Evolutionary conservation across 306 rosid species (phyloP).

Genomic region (Prinsepia uniflora): DNA sequence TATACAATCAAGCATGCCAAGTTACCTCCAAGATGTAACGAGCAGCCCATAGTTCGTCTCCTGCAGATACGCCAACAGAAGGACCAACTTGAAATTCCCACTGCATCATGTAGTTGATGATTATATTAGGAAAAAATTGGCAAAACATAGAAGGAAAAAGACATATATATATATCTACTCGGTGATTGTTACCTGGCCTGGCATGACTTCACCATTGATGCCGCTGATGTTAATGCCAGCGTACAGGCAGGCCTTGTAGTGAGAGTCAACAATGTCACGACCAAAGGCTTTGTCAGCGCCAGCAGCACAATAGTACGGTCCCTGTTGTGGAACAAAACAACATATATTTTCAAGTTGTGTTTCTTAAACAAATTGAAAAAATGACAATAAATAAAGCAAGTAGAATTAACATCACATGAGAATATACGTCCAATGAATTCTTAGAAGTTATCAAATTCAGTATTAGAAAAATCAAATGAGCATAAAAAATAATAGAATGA

Average conservation of each 20-base stretch:
- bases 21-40: conserved; percentile 84
- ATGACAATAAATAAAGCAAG: neutral
- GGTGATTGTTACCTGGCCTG: conserved; percentile 56
- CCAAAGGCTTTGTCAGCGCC: conserved; percentile 92
- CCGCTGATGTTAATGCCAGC: conserved; percentile 91
- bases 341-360: neutral
- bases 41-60: conserved; percentile 81
- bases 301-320: conserved; percentile 79
- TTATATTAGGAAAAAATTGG: conserved; percentile 4
- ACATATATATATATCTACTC: neutral
- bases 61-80: conserved; percentile 72
- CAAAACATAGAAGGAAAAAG: neutral
- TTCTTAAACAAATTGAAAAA: neutral
- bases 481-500: neutral
- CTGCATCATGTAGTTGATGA: conserved; percentile 25
- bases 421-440: neutral
- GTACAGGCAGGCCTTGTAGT: conserved; percentile 84
- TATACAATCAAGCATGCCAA: conserved; percentile 2
- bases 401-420: neutral
- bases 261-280: conserved; percentile 76
- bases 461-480: neutral
- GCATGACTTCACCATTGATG: conserved; percentile 93
- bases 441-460: neutral
- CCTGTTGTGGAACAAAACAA: conserved; percentile 36
- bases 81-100: conserved; percentile 99